These are phyloP conservation scores for Candida andamanensis DNA, from an alignment of 805 yeast genomes.

Conservation along the genomic window DNA sequence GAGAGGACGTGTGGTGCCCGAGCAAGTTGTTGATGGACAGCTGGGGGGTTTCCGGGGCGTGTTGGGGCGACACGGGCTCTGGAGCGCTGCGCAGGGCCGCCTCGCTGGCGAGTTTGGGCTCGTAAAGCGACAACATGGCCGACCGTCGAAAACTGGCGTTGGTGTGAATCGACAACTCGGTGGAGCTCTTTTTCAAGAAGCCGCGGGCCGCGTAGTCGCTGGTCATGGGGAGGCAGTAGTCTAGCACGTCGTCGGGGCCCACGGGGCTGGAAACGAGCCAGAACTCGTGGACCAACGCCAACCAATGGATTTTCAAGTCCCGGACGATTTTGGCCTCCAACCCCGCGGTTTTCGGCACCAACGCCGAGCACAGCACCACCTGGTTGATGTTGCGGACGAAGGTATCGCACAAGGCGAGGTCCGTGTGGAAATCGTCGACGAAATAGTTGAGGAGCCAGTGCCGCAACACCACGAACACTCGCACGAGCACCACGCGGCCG, in stretches of 20 bases:
- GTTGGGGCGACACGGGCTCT: no score
- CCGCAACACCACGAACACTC: slow-evolving; percentile 82
- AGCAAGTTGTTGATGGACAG: slow-evolving; percentile 33
- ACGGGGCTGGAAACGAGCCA: slow-evolving; percentile 17
- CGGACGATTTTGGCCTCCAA: slow-evolving; percentile 33
- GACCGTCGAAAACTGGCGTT: slow-evolving; percentile 41
- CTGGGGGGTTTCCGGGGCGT: slow-evolving; percentile 31
- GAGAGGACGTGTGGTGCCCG: slow-evolving; percentile 34
- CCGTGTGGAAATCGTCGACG: slow-evolving; percentile 60
- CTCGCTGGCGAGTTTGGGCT: no score
- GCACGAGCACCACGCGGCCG: slow-evolving; percentile 64
- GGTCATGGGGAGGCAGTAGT: slow-evolving; percentile 22
- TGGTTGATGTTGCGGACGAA: slow-evolving; percentile 49
- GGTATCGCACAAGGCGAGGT: slow-evolving; percentile 27
- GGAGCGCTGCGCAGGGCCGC: no score
- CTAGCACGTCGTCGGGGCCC: slow-evolving; percentile 4
- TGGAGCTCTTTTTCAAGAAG: slow-evolving; percentile 25
- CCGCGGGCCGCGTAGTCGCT: slow-evolving; percentile 18
- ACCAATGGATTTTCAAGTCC: slow-evolving; percentile 41
- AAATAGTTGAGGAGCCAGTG: slow-evolving; percentile 91
- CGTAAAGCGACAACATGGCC: slow-evolving; percentile 42
- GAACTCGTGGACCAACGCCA: slow-evolving; percentile 26
- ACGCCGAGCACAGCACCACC: slow-evolving; percentile 24
- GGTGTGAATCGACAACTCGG: slow-evolving; percentile 36
- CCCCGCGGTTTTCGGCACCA: slow-evolving; percentile 20